A percentile compares a stretch with the other conserved stretches of the same genome.
Evolutionary conservation across 2,329 filamentous ascomycete genomes (phyloP).

Genomic region (Colletotrichum cereale): DNA sequence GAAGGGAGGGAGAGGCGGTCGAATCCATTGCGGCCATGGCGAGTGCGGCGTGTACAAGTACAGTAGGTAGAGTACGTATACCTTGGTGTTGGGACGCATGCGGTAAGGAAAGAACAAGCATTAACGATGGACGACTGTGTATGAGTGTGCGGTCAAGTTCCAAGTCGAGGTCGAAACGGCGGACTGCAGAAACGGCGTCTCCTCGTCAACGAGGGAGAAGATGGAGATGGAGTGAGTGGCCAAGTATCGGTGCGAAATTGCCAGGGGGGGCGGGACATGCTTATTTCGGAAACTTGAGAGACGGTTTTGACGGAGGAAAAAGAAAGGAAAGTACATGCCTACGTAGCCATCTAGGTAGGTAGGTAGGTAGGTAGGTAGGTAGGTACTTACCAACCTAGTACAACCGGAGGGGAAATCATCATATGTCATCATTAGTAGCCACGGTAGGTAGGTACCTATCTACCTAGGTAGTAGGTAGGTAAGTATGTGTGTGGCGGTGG

Average conservation of each 20-base stretch:
- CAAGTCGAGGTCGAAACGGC: conserved; percentile 8
- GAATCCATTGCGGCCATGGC: neutral
- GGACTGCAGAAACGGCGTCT: conserved; percentile 3
- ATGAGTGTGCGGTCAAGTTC: neutral
- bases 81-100: neutral
- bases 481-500: neutral
- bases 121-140: neutral
- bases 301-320: conserved; percentile 14
- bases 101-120: neutral
- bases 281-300: conserved; percentile 18
- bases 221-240: neutral
- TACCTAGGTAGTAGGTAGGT: no score
- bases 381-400: no score
- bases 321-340: neutral
- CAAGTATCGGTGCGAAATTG: conserved; percentile 13
- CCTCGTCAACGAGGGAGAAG: neutral
- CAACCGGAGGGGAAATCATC: conserved; percentile 11
- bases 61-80: neutral
- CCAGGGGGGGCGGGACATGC: neutral
- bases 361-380: no score
- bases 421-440: neutral
- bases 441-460: no score
- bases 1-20: neutral
- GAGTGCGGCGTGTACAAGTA: neutral
- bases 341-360: no score